Percentiles rank a stretch among this genome's conserved stretches.
These are phyloP conservation scores for Ceratocystis papillata DNA, from an alignment of 2,329 filamentous ascomycete species.

Conservation along the genomic window DNA sequence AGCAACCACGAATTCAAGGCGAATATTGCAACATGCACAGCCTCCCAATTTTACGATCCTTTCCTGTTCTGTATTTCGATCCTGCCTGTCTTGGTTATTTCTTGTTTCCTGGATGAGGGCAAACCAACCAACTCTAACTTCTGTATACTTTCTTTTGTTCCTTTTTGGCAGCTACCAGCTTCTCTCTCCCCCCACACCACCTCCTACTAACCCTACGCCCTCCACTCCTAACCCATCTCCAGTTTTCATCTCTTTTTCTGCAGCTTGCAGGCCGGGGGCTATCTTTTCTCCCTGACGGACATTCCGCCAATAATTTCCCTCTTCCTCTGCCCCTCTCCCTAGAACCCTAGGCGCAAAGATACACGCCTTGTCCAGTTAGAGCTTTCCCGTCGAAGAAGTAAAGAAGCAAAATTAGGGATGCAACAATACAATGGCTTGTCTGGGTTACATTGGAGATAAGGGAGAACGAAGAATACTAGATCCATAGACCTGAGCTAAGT, in stretches of 20 bases:
- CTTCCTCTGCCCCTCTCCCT: neutral
- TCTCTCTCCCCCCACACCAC: too few relatives aligned
- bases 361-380: neutral
- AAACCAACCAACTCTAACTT: neutral
- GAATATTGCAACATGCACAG: slow-evolving; percentile 5
- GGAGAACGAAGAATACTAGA: neutral
- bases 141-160: slow-evolving; percentile 5
- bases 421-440: neutral
- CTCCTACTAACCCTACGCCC: too few relatives aligned
- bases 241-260: slow-evolving; percentile 14
- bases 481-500: too few relatives aligned
- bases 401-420: slow-evolving; percentile 11
- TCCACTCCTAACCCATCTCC: neutral
- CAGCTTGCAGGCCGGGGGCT: neutral
- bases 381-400: neutral
- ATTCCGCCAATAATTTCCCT: slow-evolving; percentile 3
- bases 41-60: neutral
- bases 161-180: neutral
- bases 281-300: neutral
- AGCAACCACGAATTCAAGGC: neutral
- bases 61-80: neutral
- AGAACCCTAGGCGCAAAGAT: neutral
- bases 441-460: neutral
- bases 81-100: neutral
- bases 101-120: neutral